phyloP scores from a whole-genome alignment of 371 early-diverging fungal genomes.

The Mucor circinelloides region DNA sequence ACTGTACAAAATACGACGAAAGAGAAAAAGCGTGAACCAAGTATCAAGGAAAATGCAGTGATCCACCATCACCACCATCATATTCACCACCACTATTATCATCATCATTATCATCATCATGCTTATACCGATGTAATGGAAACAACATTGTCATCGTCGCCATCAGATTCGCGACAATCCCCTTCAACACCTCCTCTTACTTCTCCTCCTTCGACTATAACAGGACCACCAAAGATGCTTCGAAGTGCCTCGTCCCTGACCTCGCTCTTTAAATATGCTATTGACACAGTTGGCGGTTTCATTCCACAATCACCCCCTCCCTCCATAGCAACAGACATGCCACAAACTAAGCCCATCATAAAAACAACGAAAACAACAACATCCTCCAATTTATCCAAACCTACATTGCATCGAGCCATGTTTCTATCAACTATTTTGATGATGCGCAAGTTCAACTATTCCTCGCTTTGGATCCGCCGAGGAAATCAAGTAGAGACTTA shows the following conservation, averaged over 20 bases:
- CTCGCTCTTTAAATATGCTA: constrained; percentile 11
- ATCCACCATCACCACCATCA: background rate
- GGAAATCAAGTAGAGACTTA: background rate
- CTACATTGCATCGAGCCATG: constrained; percentile 11
- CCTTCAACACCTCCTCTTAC: background rate
- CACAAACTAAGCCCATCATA: background rate
- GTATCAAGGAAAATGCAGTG: background rate
- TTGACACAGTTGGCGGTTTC: background rate
- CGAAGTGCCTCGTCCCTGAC: background rate
- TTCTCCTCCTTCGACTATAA: background rate
- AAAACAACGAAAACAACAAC: background rate
- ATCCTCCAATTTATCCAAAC: background rate
- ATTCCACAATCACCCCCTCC: background rate
- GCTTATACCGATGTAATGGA: background rate
- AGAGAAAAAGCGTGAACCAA: background rate
- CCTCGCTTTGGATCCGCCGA: background rate
- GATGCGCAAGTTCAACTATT: background rate
- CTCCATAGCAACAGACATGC: background rate
- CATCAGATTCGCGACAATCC: background rate
- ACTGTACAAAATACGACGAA: constrained; percentile 5
- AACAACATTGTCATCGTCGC: background rate
- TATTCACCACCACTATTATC: constrained; percentile 6
- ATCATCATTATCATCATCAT: constrained; percentile 7
- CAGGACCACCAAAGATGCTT: background rate
- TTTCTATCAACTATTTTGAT: constrained; percentile 10